Evolutionary conservation across 441 rosid genomes (phyloP).

Genomic region (Cnidoscolus chayamansa): DNA sequence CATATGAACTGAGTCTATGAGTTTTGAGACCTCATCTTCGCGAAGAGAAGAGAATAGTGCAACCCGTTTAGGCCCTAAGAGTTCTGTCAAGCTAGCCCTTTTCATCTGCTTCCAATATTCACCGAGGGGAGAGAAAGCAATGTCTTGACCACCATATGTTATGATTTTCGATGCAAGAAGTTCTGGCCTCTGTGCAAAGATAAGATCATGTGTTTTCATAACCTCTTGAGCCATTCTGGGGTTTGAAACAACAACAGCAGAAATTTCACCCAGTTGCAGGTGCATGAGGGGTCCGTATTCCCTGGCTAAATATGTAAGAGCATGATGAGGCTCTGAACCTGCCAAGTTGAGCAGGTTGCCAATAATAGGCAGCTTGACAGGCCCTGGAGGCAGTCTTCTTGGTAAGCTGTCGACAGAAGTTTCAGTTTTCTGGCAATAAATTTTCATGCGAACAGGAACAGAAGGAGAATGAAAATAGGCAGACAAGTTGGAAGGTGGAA

Average conservation of each 20-base stretch:
- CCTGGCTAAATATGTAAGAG: conserved; percentile 17
- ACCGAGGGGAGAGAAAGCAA: conserved; percentile 24
- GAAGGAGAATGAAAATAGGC: not conserved
- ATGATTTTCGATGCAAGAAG: conserved; percentile 19
- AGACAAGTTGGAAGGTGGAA: not conserved
- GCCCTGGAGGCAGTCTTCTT: conserved; percentile 19
- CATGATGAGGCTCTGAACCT: conserved; percentile 25
- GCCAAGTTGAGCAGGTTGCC: conserved; percentile 25
- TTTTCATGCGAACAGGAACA: not conserved
- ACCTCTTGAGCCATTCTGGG: conserved; percentile 26
- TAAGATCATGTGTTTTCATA: conserved; percentile 23
- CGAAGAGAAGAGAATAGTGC: conserved; percentile 20
- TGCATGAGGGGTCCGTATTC: conserved; percentile 30
- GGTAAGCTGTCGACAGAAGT: not conserved
- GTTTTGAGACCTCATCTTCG: conserved; percentile 24
- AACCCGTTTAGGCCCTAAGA: conserved; percentile 24
- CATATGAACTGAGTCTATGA: not conserved
- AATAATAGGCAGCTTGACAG: conserved; percentile 23
- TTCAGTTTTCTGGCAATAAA: not conserved
- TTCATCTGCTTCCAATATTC: conserved; percentile 30
- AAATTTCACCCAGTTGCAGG: conserved; percentile 26
- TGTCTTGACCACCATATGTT: conserved; percentile 11
- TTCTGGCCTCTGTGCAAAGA: conserved; percentile 21
- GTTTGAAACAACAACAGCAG: conserved; percentile 19
- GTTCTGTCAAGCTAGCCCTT: conserved; percentile 18